Conservation (phyloP, 352 stramenopile genomes). For the Globisporangium lucens region DNA sequence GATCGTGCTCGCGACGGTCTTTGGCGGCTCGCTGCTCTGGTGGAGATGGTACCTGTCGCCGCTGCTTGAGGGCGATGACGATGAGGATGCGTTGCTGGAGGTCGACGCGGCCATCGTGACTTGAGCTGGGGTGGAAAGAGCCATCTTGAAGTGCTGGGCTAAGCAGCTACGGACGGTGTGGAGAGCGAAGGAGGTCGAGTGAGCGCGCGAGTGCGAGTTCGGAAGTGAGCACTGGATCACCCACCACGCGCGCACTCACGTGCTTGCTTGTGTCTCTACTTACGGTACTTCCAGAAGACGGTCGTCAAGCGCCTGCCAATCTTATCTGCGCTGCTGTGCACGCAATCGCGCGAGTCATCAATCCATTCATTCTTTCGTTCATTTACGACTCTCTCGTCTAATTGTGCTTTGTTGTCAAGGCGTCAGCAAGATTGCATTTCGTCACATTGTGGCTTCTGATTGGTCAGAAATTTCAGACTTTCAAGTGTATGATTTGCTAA, state of each 20-base stretch:
- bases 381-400: neutral
- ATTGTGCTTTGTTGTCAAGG: neutral
- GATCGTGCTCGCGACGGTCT: conserved; percentile 38
- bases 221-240: conserved; percentile 6
- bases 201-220: conserved; percentile 9
- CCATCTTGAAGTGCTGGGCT: conserved; percentile 5
- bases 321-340: neutral
- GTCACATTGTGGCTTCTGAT: neutral
- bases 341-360: neutral
- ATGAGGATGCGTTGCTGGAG: neutral
- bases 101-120: neutral
- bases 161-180: neutral
- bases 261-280: neutral
- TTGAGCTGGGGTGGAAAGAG: conserved; percentile 3
- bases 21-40: conserved; percentile 2
- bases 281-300: neutral
- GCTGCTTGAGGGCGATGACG: neutral
- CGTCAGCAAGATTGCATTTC: neutral
- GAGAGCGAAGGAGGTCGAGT: neutral
- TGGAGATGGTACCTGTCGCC: neutral
- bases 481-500: neutral
- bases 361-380: neutral
- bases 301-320: neutral
- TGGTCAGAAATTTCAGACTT: neutral
- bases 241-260: neutral